phyloP scores from a whole-genome alignment of 139 green algal genomes.

The Tetradesmus lagerheimii region DNA sequence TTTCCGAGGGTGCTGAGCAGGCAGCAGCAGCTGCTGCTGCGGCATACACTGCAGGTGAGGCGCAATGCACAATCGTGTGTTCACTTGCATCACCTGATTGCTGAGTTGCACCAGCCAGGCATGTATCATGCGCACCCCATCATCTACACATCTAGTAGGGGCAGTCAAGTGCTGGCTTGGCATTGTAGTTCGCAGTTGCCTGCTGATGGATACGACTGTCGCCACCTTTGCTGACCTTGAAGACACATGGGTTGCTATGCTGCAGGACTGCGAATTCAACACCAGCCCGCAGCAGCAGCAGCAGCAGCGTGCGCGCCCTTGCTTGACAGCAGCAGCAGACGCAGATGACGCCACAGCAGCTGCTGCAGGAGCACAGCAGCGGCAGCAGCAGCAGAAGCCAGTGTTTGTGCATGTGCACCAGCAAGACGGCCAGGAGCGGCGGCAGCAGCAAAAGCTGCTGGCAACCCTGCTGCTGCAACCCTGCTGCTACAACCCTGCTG shows the following conservation, averaged over 20 bases:
- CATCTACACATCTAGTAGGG: no score
- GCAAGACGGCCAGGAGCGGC: background rate
- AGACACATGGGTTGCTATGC: background rate
- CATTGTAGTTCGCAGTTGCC: no score
- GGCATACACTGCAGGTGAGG: background rate
- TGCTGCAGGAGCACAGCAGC: background rate
- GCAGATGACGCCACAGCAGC: background rate
- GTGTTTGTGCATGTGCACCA: background rate
- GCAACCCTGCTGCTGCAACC: background rate
- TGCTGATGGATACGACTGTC: no score
- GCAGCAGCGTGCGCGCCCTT: background rate
- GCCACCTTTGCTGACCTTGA: background rate
- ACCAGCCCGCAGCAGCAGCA: background rate
- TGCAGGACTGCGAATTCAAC: background rate
- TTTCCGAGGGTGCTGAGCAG: conserved; percentile 41
- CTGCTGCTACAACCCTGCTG: background rate
- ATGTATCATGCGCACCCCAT: no score
- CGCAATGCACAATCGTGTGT: background rate
- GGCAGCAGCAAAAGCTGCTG: background rate
- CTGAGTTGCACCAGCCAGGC: no score
- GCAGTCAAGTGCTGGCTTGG: no score
- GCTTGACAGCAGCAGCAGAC: background rate
- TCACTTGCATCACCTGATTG: no score
- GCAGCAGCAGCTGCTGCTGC: conserved; percentile 46
- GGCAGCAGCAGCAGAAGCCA: conserved; percentile 1